Base-by-base conservation (phyloP, 768 basidiomycete genomes). In the Ephemerocybe angulata region DNA sequence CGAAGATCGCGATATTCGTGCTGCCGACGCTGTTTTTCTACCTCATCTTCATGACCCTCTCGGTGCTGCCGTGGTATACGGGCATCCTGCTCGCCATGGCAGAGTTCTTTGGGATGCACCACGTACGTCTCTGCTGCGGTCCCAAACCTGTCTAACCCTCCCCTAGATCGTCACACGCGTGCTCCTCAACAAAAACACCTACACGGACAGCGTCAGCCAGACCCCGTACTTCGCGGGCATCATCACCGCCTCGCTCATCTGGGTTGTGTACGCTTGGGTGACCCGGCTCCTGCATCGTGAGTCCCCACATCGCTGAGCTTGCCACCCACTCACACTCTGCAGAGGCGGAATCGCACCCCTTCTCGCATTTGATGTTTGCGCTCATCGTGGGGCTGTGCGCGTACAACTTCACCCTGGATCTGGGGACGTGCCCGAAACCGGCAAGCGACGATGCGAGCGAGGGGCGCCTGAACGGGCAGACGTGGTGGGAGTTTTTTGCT, bases 141-240 rank as follows among this genome's bases (percentile, higher is more conserved):
- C 63, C 6, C 58, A 51, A 27, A 37, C 60, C 43, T 65, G 58
- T 41, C 58, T 56, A 6, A 62, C 30, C 3, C 29, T 37, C 49
- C 56, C 21, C 28, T 63, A 88, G 88, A 81, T 89, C 67, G 90
- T 93, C 52, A 90, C 88, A 6, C 87, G 90, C 15, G 90, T 93
- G 5, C 76, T 97, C 4, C 77, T 96, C 42, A 92, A 91, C 69
- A 86, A 88, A 63, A 77, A 83, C 29, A 86, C 83, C 3, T 89
- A 91, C 61, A 90, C 88, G 10, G 92, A 93, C 57, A 85, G 83
- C 41, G 85, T 98, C 41, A 86, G 84, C 27, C 82, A 86, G 60
- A 93, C 90, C 53, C 95, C 95, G 0, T 97, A 98, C 71, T 95
- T 98, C 63, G 84, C 92, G 1, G 88, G 91, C 10, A 93, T 99